A percentile compares a stretch with the other conserved stretches of the same genome.
Evolutionary conservation across 805 yeast genomes (phyloP).

Genomic region (Ogataea ganodermae): DNA sequence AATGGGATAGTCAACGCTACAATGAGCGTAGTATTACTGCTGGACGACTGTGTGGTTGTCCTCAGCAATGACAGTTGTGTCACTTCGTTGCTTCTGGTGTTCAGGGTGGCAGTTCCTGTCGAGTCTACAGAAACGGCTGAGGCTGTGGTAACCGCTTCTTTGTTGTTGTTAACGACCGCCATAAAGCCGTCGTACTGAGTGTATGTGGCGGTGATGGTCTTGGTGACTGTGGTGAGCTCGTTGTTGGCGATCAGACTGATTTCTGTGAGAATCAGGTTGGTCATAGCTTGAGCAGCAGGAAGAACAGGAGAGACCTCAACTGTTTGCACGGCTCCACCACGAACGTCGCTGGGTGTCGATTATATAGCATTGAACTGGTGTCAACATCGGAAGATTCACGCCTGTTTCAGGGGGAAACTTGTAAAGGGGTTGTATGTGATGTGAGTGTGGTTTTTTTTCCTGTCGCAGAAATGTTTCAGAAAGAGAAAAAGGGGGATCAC

Average conservation of each 20-base stretch:
- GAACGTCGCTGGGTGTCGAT: background rate
- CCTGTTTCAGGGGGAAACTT: conserved; percentile 1
- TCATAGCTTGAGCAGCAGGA: background rate
- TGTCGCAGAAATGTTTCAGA: conserved; percentile 6
- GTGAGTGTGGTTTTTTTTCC: background rate
- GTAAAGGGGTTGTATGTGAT: conserved; percentile 1
- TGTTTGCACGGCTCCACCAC: no score
- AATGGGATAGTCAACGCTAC: conserved; percentile 20
- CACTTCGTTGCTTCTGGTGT: background rate
- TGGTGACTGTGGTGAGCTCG: conserved; percentile 21
- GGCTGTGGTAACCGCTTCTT: background rate
- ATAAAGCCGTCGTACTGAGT: conserved; percentile 10
- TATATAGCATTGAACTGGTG: background rate
- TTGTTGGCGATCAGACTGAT: conserved; percentile 17
- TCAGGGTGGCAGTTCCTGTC: background rate
- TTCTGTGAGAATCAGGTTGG: conserved; percentile 11
- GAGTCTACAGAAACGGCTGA: background rate
- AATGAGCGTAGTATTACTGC: conserved; percentile 14
- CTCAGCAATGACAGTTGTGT: background rate
- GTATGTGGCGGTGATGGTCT: conserved; percentile 16
- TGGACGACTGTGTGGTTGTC: conserved; percentile 3
- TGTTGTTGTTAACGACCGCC: conserved; percentile 9
- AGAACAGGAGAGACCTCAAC: no score
- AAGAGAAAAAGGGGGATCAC: background rate
- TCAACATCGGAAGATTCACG: background rate